Evolutionary conservation across 345 rosid genomes (phyloP).

Genomic region (Zanthoxylum bungeanum): DNA sequence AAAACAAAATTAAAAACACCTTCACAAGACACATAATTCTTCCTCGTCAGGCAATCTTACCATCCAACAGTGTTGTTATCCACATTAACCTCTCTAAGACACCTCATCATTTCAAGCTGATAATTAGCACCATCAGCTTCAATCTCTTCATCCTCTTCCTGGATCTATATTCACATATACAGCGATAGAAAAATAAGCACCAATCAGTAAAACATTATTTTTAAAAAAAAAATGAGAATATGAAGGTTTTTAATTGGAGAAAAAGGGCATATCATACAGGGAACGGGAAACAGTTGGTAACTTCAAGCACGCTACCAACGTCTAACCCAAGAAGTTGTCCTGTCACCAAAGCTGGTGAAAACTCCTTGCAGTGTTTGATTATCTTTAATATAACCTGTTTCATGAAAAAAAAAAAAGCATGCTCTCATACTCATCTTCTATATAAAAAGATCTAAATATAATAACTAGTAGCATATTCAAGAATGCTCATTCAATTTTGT

Average conservation of each 20-base stretch:
- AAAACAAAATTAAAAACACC: neutral
- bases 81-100: slow-evolving; percentile 91
- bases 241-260: neutral
- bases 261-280: slow-evolving; percentile 42
- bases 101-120: slow-evolving; percentile 99
- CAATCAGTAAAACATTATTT: neutral
- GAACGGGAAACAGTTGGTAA: slow-evolving; percentile 97
- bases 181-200: neutral
- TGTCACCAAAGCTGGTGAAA: slow-evolving; percentile 81
- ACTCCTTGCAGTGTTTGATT: slow-evolving; percentile 94
- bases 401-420: neutral
- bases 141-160: slow-evolving; percentile 90
- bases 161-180: slow-evolving; percentile 35
- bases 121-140: slow-evolving; percentile 96
- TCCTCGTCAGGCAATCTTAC: slow-evolving; percentile 31
- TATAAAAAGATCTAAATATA: neutral
- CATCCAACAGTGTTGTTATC: slow-evolving; percentile 98
- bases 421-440: neutral
- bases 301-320: slow-evolving; percentile 97
- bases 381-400: slow-evolving; percentile 81
- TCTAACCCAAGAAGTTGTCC: slow-evolving; percentile 98
- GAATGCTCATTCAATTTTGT: neutral
- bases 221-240: neutral
- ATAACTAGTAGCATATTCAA: neutral
- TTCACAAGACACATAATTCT: neutral